These are phyloP conservation scores for Trichoderma semiorbis DNA, from an alignment of 2,329 filamentous ascomycete genomes.

Conservation along the genomic window DNA sequence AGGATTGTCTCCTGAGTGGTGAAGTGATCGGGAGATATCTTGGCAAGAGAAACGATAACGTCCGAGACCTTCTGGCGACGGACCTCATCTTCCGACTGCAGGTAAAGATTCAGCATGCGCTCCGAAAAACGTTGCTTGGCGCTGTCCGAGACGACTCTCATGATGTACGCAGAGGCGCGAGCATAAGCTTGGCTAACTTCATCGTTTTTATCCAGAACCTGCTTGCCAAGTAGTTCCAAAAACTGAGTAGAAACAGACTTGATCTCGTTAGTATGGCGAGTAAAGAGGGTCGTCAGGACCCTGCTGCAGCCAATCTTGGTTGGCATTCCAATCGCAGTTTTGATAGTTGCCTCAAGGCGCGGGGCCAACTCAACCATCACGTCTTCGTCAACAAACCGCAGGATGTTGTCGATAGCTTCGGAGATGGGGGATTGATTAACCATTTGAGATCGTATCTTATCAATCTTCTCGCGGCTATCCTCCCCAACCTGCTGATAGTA, in stretches of 20 bases:
- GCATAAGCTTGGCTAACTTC: conserved; percentile 90
- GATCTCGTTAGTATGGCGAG: conserved; percentile 72
- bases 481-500: conserved; percentile 87
- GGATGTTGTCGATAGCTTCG: conserved; percentile 83
- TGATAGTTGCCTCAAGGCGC: conserved; percentile 73
- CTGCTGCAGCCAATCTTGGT: conserved; percentile 90
- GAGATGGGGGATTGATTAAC: conserved; percentile 86
- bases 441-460: conserved; percentile 76
- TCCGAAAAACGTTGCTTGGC: conserved; percentile 50
- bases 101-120: conserved; percentile 67
- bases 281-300: conserved; percentile 79
- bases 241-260: conserved; percentile 72
- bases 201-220: conserved; percentile 86
- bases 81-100: conserved; percentile 73
- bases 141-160: conserved; percentile 54
- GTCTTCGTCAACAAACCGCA: conserved; percentile 75
- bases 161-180: conserved; percentile 78
- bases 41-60: conserved; percentile 77
- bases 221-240: conserved; percentile 72
- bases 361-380: conserved; percentile 74
- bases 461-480: conserved; percentile 82
- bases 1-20: conserved; percentile 69
- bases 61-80: conserved; percentile 75
- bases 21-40: conserved; percentile 86
- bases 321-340: conserved; percentile 82